phyloP scores from a whole-genome alignment of 257 asterid genomes.

The Thymus mandschuricus region DNA sequence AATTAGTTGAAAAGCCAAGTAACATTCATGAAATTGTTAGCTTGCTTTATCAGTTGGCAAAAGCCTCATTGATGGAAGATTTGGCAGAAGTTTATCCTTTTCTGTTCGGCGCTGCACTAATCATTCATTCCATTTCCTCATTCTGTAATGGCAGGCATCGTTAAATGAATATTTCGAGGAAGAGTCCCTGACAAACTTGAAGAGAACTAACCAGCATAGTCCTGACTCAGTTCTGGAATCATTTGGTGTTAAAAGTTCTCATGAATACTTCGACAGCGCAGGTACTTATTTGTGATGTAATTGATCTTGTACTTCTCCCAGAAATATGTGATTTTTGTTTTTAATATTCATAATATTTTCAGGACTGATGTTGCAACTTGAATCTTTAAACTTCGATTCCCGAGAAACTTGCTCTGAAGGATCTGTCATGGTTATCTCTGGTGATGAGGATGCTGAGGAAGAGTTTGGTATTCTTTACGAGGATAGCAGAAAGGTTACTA shows the following conservation, averaged over 20 bases:
- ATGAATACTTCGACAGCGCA: constrained; percentile 35
- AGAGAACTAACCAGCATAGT: constrained; percentile 55
- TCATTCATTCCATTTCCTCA: background rate
- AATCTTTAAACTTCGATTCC: constrained; percentile 45
- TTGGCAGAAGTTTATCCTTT: background rate
- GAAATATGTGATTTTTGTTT: constrained; percentile 13
- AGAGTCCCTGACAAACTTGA: constrained; percentile 40
- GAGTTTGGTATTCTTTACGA: constrained; percentile 33
- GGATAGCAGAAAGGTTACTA: constrained; percentile 38
- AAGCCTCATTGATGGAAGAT: constrained; percentile 2
- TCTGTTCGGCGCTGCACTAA: background rate
- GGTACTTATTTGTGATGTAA: constrained; percentile 39
- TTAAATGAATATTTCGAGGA: constrained; percentile 37
- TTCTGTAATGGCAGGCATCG: constrained; percentile 45
- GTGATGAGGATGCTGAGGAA: constrained; percentile 54
- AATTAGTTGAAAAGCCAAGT: constrained; percentile 3
- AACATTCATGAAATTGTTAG: background rate
- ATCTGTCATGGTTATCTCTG: constrained; percentile 61
- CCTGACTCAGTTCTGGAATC: constrained; percentile 72
- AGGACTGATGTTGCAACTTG: constrained; percentile 58
- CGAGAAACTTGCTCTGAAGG: constrained; percentile 65
- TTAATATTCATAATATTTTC: constrained; percentile 7
- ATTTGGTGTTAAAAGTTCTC: constrained; percentile 36
- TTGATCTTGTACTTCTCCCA: constrained; percentile 17
- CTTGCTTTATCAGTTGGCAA: constrained; percentile 6